Evolutionary conservation across 805 yeast genomes (phyloP), one percentile per base, ranked within the genome.

Genomic region (Pichia gijzeniarum): DNA sequence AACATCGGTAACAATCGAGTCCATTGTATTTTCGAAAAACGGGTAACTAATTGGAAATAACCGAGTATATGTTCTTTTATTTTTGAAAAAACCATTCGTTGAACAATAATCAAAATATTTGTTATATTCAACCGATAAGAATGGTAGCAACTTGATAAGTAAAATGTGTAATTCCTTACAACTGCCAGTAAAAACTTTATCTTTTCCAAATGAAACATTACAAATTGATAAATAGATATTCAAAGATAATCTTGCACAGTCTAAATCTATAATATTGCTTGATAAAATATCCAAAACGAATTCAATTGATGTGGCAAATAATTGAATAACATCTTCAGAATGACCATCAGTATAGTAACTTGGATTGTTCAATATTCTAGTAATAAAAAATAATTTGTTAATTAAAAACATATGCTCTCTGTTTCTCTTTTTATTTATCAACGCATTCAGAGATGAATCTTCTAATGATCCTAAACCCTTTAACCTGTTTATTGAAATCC

Each of bases 1-100:
- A 51, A 80, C 85, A 50, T 82, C 85, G 50, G 79, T 77, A 17
- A 85, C 84, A 37, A 80, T 70, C 0, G 95, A 82, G 57, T 88
- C 95, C 52, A 85, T 75, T 0, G 90, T 78, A 27, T 71, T 56
- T 36, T 78, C 81, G 40, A 65, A 64, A 57, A 82, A 81, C 16
- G 95, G 95, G 55, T 74, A 77, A 14, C 65, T 61, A 25, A 71
- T 69, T 8, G 93, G 95, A 67, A 87, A 89, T 35, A 86, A 64
- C 22, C 70, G 72, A 0, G 87, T 80, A 57, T 81, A 84, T 0
- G 79, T 72, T 65, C 87, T 74, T 63, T 76, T 80, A 31, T 80
- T 75, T 48, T 71, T 72, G 43, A 69, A 67, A 13, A 53, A 43
- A 17, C 71, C 74, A 46, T 69, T 66, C 20, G 67, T 61, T 48